These are phyloP conservation scores for Phaeotremella skinneri DNA, from an alignment of 768 basidiomycete species.

Conservation along the genomic window DNA sequence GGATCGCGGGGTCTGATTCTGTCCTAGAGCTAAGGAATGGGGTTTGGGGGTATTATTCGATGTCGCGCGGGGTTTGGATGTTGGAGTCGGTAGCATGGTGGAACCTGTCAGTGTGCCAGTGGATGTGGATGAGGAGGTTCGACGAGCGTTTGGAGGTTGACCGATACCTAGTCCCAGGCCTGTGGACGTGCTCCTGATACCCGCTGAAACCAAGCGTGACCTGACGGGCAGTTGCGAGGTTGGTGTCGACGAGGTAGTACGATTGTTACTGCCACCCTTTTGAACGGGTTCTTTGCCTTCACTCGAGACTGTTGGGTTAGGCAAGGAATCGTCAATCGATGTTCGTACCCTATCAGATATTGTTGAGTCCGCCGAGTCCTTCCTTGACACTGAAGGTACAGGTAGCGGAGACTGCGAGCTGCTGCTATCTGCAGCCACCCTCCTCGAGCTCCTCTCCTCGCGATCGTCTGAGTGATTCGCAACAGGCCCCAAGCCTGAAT, in stretches of 20 bases:
- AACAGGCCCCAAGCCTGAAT: neutral
- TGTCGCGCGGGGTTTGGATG: neutral
- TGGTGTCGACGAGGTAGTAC: neutral
- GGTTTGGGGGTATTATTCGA: neutral
- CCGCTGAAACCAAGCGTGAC: neutral
- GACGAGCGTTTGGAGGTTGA: conserved; percentile 11
- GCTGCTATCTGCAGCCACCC: no score
- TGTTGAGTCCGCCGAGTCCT: neutral
- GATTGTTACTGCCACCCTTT: neutral
- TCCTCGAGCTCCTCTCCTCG: no score
- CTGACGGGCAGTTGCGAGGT: neutral
- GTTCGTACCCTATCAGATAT: neutral
- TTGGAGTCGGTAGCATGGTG: neutral
- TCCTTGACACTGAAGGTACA: neutral
- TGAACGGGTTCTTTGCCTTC: no score
- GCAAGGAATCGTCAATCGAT: neutral
- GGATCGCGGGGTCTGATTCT: conserved; percentile 12
- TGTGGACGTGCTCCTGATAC: conserved; percentile 1
- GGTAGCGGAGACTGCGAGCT: neutral
- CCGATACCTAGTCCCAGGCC: conserved; percentile 21
- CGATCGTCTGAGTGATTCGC: conserved; percentile 6
- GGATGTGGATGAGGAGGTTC: neutral
- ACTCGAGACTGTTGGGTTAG: no score
- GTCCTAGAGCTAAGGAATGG: neutral
- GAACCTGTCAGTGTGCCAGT: conserved; percentile 4